phyloP scores from a whole-genome alignment of 805 yeast genomes.

The Metschnikowia picachoensis region DNA sequence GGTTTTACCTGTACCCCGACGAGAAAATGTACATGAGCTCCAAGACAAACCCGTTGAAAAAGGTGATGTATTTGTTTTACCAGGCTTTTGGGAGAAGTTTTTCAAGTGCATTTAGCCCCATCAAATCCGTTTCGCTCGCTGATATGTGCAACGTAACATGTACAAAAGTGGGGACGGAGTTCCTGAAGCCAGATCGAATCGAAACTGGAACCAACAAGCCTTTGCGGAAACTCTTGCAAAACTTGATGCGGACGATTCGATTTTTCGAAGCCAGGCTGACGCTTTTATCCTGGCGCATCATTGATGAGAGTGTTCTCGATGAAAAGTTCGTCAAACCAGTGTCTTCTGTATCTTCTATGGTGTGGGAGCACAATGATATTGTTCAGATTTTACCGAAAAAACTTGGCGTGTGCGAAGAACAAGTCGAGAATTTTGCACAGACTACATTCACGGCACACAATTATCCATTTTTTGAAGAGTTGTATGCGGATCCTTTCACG shows the following conservation, averaged over 20 bases:
- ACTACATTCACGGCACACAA: slow-evolving; percentile 12
- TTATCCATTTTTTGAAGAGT: slow-evolving; percentile 19
- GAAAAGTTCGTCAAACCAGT: slow-evolving; percentile 15
- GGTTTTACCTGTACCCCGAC: slow-evolving; percentile 35
- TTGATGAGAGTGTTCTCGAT: slow-evolving; percentile 22
- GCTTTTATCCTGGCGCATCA: slow-evolving; percentile 24
- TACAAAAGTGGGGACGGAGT: slow-evolving; percentile 29
- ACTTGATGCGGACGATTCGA: slow-evolving; percentile 28
- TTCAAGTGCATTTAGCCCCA: slow-evolving; percentile 30
- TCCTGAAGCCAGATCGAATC: slow-evolving; percentile 17
- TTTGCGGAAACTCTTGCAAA: slow-evolving; percentile 22
- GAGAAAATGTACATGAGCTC: slow-evolving; percentile 29
- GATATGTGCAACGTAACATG: slow-evolving; percentile 33
- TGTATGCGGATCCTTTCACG: slow-evolving; percentile 14
- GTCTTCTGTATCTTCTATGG: slow-evolving; percentile 6
- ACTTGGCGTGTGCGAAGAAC: slow-evolving; percentile 12
- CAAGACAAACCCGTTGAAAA: slow-evolving; percentile 26
- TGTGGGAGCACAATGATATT: slow-evolving; percentile 15
- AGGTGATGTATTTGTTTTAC: slow-evolving; percentile 33
- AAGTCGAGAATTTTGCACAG: slow-evolving; percentile 8
- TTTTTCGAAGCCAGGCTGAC: slow-evolving; percentile 32
- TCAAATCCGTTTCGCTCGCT: slow-evolving; percentile 31
- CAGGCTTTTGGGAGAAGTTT: slow-evolving; percentile 34
- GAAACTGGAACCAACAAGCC: slow-evolving; percentile 17
- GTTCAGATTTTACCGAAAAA: slow-evolving; percentile 20